Evolutionary conservation across 306 rosid genomes (phyloP).

Genomic region (Acmispon strigosus): DNA sequence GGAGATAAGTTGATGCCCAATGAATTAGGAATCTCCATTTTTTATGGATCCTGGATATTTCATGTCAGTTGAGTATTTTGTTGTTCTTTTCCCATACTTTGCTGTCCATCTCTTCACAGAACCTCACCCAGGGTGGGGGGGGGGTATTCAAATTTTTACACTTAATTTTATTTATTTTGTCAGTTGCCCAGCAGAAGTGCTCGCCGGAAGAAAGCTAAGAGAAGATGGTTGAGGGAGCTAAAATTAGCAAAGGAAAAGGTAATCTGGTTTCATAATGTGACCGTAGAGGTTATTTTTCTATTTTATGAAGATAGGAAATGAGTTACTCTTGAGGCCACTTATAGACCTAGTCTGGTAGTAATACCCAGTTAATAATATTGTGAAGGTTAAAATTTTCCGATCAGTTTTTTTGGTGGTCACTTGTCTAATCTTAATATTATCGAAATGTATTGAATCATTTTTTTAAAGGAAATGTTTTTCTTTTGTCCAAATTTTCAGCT

Average conservation of each 20-base stretch:
- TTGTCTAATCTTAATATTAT: slow-evolving; percentile 12
- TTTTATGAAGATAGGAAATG: not conserved
- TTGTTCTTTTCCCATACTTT: not conserved
- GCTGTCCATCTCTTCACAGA: not conserved
- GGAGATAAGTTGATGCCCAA: not conserved
- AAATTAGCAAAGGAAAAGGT: slow-evolving; percentile 60
- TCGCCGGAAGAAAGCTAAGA: slow-evolving; percentile 80
- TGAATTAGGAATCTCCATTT: not conserved
- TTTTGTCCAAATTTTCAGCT: slow-evolving; percentile 41
- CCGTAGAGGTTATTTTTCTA: slow-evolving; percentile 9
- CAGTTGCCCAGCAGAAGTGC: slow-evolving; percentile 85
- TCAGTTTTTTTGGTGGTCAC: slow-evolving; percentile 10
- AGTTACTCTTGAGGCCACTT: not conserved
- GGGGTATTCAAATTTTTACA: not conserved
- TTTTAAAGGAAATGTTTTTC: not conserved
- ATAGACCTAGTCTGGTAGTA: slow-evolving; percentile 14
- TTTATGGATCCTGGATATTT: no score
- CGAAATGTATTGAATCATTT: slow-evolving; percentile 3
- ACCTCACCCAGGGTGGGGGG: not conserved
- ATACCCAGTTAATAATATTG: not conserved
- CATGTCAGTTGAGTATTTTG: not conserved
- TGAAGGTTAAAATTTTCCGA: not conserved
- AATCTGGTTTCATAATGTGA: slow-evolving; percentile 10
- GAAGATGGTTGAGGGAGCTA: slow-evolving; percentile 75
- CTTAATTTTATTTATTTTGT: slow-evolving; percentile 11